Conservation (phyloP, 2,329 filamentous ascomycete genomes). For the Pseudocercospora eumusae region DNA sequence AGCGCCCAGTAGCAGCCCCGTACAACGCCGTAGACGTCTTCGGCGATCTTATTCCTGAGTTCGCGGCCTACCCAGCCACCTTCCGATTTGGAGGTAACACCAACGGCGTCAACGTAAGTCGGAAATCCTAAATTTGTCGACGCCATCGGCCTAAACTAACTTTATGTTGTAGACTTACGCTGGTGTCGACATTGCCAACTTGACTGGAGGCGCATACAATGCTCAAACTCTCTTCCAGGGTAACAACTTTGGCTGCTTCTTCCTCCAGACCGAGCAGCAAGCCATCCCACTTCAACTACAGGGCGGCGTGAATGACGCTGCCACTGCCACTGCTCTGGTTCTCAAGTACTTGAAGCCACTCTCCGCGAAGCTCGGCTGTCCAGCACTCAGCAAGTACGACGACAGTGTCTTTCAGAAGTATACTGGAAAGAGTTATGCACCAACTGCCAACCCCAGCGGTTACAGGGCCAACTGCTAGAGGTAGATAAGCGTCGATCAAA, state of each 20-base stretch:
- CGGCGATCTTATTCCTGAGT: slow-evolving; percentile 19
- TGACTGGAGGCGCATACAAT: slow-evolving; percentile 49
- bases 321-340: slow-evolving; percentile 20
- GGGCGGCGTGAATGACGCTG: slow-evolving; percentile 5
- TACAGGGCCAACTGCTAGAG: neutral
- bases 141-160: neutral
- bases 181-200: slow-evolving; percentile 39
- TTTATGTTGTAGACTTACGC: slow-evolving; percentile 31
- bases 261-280: slow-evolving; percentile 11
- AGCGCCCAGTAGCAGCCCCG: slow-evolving; percentile 23
- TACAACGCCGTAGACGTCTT: slow-evolving; percentile 26
- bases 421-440: neutral
- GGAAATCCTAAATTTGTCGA: neutral
- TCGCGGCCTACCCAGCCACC: slow-evolving; percentile 20
- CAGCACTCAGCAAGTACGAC: slow-evolving; percentile 9
- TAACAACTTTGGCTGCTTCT: slow-evolving; percentile 23
- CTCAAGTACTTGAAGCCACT: slow-evolving; percentile 21
- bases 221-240: slow-evolving; percentile 23
- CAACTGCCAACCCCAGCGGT: neutral
- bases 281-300: slow-evolving; percentile 32
- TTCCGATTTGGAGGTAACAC: slow-evolving; percentile 40
- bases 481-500: neutral
- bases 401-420: slow-evolving; percentile 4
- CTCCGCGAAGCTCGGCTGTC: slow-evolving; percentile 14
- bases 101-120: slow-evolving; percentile 32